Evolutionary conservation across 2,329 filamentous ascomycete genomes (phyloP), one percentile per base, ranked within the genome.

Genomic region (Penicillium sp.): DNA sequence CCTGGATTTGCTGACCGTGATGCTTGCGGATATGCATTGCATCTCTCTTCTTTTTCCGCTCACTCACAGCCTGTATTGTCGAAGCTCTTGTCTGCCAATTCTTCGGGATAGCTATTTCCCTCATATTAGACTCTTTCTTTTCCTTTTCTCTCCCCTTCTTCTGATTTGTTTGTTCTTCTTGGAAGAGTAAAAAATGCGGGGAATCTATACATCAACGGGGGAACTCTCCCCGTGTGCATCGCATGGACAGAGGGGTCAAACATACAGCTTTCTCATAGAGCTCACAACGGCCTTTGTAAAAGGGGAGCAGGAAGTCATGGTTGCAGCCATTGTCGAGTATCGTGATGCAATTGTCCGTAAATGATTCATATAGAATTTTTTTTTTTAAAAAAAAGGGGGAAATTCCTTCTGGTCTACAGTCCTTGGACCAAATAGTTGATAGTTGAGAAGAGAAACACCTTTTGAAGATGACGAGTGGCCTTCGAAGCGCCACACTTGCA

Each of bases 41-140:
- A 18, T 18, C 18, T 18, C 18, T 18, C 18, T 18, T 18, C 18
- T 18, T 46, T n/a, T 29, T 39, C n/a, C 43, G 40, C 33, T 52
- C 39, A 47, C 75, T 59, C 66, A 81, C 80, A 68, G 46, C 93
- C 93, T n/a, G 94, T 95, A 64, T 98, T 98, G 67, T 98, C 93
- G 79, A 90, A 98, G 56, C 86, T 83, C 59, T 84, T 85, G 65
- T 97, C 93, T 8, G 93, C 93, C 37, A 96, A 76, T 51, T 83
- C 82, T 65, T 94, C 88, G 0, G 93, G 93, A 66, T 95, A 98
- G 50, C 90, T 93, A 54, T 48, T 18, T 18, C 18, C 18, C 18
- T 18, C 18, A 18, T 18, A 18, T 18, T 18, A 18, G 18, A 18
- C 1, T 18, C 18, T 18, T 18, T 3, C 18, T 18, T 18, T 18